Conservation (phyloP, 2,329 filamentous ascomycete genomes). For the Xylariomycetidae sp. region DNA sequence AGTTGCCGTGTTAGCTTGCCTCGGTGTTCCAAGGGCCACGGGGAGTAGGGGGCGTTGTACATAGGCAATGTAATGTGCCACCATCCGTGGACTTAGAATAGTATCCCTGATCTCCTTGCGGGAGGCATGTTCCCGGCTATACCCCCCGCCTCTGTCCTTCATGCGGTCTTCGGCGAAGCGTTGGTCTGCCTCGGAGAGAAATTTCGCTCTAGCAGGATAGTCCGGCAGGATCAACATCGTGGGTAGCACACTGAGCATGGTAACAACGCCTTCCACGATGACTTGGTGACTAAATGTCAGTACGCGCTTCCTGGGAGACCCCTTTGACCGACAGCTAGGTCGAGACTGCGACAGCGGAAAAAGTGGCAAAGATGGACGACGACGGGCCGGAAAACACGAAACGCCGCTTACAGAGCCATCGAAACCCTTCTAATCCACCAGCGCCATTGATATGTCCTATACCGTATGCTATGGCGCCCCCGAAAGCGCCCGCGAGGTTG, state of each 20-base stretch:
- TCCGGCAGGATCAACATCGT: slow-evolving; percentile 18
- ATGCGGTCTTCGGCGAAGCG: slow-evolving; percentile 17
- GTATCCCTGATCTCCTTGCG: slow-evolving; percentile 31
- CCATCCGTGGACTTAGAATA: slow-evolving; percentile 30
- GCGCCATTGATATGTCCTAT: slow-evolving; percentile 51
- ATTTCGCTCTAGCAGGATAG: slow-evolving; percentile 19
- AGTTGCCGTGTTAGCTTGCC: not conserved
- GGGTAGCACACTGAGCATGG: slow-evolving; percentile 35
- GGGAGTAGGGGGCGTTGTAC: slow-evolving; percentile 6
- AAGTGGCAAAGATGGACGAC: too few relatives aligned
- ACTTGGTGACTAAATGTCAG: too few relatives aligned
- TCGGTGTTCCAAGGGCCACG: not conserved
- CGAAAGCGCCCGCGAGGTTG: slow-evolving; percentile 59
- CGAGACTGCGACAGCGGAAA: too few relatives aligned
- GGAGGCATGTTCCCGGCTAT: slow-evolving; percentile 28
- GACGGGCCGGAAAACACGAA: too few relatives aligned
- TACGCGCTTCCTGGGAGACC: too few relatives aligned
- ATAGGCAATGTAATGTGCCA: slow-evolving; percentile 29
- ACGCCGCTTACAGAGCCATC: too few relatives aligned
- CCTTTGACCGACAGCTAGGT: too few relatives aligned
- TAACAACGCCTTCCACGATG: slow-evolving; percentile 52
- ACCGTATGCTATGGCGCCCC: slow-evolving; percentile 52
- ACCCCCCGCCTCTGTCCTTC: slow-evolving; percentile 27
- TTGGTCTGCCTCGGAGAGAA: slow-evolving; percentile 15
- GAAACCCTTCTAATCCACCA: slow-evolving; percentile 38